These are phyloP conservation scores for Rhizopogon vinicolor DNA, from an alignment of 768 basidiomycete genomes.

Conservation along the genomic window DNA sequence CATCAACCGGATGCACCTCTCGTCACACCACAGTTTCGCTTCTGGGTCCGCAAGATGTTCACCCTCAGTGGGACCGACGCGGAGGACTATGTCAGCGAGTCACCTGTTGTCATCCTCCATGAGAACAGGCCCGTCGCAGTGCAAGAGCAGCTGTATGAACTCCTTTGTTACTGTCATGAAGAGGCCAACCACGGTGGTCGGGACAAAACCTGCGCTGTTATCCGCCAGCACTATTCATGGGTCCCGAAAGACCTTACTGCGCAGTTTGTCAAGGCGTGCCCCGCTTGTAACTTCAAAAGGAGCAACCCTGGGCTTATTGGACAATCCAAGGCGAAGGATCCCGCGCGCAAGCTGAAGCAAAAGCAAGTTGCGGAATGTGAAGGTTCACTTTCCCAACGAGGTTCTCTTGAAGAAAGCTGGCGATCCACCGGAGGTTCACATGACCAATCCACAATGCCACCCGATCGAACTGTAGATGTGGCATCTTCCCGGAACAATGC, in stretches of 20 bases:
- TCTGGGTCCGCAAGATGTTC: constrained; percentile 86
- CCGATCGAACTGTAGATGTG: not conserved
- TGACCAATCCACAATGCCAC: constrained; percentile 8
- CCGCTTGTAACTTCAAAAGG: constrained; percentile 57
- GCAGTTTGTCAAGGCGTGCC: constrained; percentile 74
- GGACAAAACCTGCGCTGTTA: constrained; percentile 68
- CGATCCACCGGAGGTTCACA: constrained; percentile 22
- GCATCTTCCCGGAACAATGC: not conserved
- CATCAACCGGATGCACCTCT: constrained; percentile 43
- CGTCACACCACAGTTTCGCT: constrained; percentile 66
- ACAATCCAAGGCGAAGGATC: constrained; percentile 4
- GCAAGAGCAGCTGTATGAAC: constrained; percentile 73
- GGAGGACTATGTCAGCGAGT: constrained; percentile 12
- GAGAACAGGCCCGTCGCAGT: constrained; percentile 72
- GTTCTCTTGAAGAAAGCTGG: constrained; percentile 8
- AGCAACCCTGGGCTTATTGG: constrained; percentile 20
- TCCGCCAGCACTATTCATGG: constrained; percentile 73
- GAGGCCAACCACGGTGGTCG: constrained; percentile 67
- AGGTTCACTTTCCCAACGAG: not conserved
- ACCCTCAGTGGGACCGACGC: constrained; percentile 33
- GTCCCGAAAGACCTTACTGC: constrained; percentile 82
- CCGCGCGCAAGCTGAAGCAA: not conserved
- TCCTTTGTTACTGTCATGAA: constrained; percentile 70
- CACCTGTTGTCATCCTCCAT: constrained; percentile 53
- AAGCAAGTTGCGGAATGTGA: not conserved